Evolutionary conservation across 176 grass and related monocot genomes (phyloP).

Genomic region (Puya raimondii): DNA sequence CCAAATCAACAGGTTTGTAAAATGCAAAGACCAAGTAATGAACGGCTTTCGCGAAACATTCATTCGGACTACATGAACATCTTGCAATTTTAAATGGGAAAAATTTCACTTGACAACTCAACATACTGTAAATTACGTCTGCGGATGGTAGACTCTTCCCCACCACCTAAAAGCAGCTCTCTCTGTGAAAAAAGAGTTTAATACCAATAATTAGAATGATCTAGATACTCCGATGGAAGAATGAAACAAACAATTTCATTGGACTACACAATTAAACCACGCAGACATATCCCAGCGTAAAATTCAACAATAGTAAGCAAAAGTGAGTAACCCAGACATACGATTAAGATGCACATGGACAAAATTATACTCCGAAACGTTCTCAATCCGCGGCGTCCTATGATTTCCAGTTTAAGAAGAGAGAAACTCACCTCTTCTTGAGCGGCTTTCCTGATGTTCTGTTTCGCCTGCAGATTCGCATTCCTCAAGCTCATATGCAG

Average conservation of each 20-base stretch:
- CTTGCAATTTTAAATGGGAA: not conserved
- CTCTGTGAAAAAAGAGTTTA: constrained; percentile 37
- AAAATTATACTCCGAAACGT: not conserved
- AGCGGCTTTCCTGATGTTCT: constrained; percentile 66
- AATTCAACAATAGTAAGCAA: not conserved
- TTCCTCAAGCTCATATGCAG: constrained; percentile 45
- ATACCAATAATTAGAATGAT: constrained; percentile 12
- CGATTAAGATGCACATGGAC: not conserved
- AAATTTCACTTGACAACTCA: constrained; percentile 6
- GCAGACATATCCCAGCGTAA: not conserved
- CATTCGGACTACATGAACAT: too few species aligned
- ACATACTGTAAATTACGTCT: constrained; percentile 64
- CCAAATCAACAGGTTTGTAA: too few species aligned
- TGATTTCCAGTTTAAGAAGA: not conserved
- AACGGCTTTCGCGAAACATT: too few species aligned
- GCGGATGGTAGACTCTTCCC: constrained; percentile 57
- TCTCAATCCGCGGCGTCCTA: too few species aligned
- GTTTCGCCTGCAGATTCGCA: constrained; percentile 83
- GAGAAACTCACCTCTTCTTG: constrained; percentile 42
- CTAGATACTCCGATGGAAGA: not conserved
- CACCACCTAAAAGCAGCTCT: constrained; percentile 62
- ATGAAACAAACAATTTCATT: not conserved
- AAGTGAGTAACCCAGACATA: not conserved
- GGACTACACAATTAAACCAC: not conserved
- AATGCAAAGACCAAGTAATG: too few species aligned